Evolutionary conservation across 129 eudicot genomes (phyloP), one percentile per base, ranked within the genome.

Genomic region (Dittrichia graveolens): DNA sequence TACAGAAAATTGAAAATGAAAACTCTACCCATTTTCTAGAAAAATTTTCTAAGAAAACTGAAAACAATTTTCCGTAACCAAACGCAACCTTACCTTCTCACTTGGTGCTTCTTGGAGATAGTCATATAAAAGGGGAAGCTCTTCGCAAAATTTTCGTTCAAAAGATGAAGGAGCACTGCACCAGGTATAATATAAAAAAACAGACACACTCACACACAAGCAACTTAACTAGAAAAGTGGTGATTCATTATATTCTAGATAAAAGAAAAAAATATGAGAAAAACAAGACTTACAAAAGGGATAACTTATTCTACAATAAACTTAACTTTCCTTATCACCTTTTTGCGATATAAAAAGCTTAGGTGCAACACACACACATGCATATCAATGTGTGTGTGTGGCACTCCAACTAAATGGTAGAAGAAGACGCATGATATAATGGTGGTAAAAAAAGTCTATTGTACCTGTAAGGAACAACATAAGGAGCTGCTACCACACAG

Each of bases 401-500:
- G 10, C 14, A 15, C 44, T 53, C 73, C 46, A 49, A 49, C 7
- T 37, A 53, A 37, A 69, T 40, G 52, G 40, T 56, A 53, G 43
- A 43, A 54, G 43, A 54, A 75, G 66, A 54, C 55, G 19, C 24
- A 66, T 16, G 47, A 66, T 42, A 65, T 43, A 37, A 56, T 64
- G 46, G 48, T 3, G 38, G 49, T 69, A 37, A 35, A 50, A 13
- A n/a, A 66, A 64, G 46, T 53, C 65, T 46, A 50, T 31, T 8
- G 38, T 47, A 92, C 97, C 97, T 88, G 62, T 90, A 90, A 74
- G 95, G 96, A 65, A 95, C 94, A 49, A 95, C 94, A 74, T 95
- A 95, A 67, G 99, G 97, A 79, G 99, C 96, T 75, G 94, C 89
- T 78, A 90, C 90, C 72, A 86, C 85, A 78, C 99, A 95, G 7